Base-by-base conservation (phyloP, 192 early-diverging fungal species). In the Coemansia sp. region DNA sequence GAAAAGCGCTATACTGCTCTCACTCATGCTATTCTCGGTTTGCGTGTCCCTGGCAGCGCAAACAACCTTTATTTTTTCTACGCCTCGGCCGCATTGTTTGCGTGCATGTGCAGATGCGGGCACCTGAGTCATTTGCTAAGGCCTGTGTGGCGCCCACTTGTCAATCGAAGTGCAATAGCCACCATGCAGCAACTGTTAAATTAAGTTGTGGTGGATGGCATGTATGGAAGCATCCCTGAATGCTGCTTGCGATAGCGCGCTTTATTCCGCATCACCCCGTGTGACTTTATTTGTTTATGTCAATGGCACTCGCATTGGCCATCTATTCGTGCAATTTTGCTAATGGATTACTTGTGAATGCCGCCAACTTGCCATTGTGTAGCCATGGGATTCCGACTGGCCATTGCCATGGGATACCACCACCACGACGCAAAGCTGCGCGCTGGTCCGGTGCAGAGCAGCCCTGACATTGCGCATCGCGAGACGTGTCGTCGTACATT, bases 351-450 rank as follows among this genome's bases (percentile, higher is more conserved):
- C n/a, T 38, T 38, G 35, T 38, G 16, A 16, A 38, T 38, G 42
- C 42, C 42, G 18, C 42, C 18, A 44, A 44, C 18, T 7, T 21
- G 18, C 18, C n/a, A 44, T 19, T 44, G n/a, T 62, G 57, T 75
- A 80, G 71, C 77, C 25, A 80, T 80, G 77, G 72, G 77, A 12
- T 80, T 80, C 56, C 72, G 77, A 24, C 54, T 80, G 58, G 77
- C 77, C 6, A 80, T 80, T 54, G 67, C 64, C 33, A 73, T 74
- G 77, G 77, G 77, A 12, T 80, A 80, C 61, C 77, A 80, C 60
- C 77, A 75, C 52, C 60, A 52, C 29, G 77, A 80, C 47, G 33
- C 53, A 18, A 70, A 65, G 72, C 52, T 75, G 27, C 71, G 71
- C 7, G 67, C 60, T 10, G 65, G 72, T 12, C 68, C 77, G 5